Percentiles rank a stretch among this genome's conserved stretches.
Conservation (phyloP, 768 basidiomycete genomes). For the Rickenella mellea region DNA sequence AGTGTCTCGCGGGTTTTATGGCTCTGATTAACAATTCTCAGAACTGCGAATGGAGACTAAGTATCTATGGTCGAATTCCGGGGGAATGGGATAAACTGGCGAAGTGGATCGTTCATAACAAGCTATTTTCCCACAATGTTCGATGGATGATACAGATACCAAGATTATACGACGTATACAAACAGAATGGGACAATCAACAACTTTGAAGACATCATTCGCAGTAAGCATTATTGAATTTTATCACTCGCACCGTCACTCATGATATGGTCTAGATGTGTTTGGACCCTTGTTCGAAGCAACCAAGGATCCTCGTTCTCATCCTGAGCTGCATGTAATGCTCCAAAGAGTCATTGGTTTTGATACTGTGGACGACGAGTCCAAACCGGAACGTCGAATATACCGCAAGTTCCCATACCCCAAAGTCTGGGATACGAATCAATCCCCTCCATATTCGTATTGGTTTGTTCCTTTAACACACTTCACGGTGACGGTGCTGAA, state of each 20-base stretch:
- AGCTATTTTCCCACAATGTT: conserved; percentile 92
- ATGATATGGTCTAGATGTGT: conserved; percentile 55
- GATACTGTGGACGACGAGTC: conserved; percentile 99
- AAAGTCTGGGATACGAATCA: conserved; percentile 81
- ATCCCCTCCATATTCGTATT: conserved; percentile 93
- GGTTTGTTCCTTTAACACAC: conserved; percentile 36
- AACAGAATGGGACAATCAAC: conserved; percentile 69
- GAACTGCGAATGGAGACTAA: conserved; percentile 97
- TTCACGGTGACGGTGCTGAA: background rate
- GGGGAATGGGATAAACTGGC: conserved; percentile 98
- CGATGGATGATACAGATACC: conserved; percentile 97
- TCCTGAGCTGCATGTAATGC: conserved; percentile 89
- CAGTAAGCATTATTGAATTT: conserved; percentile 44
- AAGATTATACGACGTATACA: conserved; percentile 91
- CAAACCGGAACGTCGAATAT: conserved; percentile 82
- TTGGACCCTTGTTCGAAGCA: conserved; percentile 90
- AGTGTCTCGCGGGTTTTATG: background rate
- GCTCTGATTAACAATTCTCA: conserved; percentile 16
- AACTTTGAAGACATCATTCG: conserved; percentile 87
- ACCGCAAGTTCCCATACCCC: conserved; percentile 91
- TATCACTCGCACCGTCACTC: background rate
- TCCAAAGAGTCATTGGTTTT: conserved; percentile 93
- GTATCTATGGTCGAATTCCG: conserved; percentile 77
- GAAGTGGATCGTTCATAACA: conserved; percentile 91
- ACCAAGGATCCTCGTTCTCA: conserved; percentile 84